Percentiles rank a stretch among this genome's conserved stretches.
Conservation (phyloP, 306 rosid genomes). For the Glycine soja region DNA sequence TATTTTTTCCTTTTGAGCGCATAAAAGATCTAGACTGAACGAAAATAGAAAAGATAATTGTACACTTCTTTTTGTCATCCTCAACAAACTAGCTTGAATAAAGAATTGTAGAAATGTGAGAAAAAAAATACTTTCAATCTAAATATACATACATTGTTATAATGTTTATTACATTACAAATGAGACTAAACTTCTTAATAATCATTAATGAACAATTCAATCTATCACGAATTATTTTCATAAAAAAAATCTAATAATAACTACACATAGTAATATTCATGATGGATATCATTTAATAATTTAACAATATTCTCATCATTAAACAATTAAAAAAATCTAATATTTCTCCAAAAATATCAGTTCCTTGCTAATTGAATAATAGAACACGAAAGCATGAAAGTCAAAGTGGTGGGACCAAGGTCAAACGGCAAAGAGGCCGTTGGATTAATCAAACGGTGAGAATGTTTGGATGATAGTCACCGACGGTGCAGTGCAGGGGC, state of each 20-base stretch:
- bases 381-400: background rate
- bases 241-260: background rate
- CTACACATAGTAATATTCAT: background rate
- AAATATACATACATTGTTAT: too few species aligned
- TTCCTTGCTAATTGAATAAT: background rate
- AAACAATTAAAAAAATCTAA: background rate
- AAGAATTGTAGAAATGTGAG: too few species aligned
- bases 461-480: background rate
- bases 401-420: background rate
- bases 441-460: background rate
- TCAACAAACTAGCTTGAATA: too few species aligned
- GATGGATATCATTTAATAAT: too few species aligned
- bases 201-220: background rate
- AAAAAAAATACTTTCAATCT: too few species aligned
- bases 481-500: background rate
- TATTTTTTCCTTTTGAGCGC: too few species aligned
- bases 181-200: background rate
- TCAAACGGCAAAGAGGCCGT: background rate
- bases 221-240: background rate
- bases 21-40: too few species aligned
- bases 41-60: too few species aligned
- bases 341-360: background rate
- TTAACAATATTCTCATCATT: too few species aligned
- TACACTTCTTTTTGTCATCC: too few species aligned
- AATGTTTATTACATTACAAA: background rate